phyloP scores from a whole-genome alignment of 208 protist genomes.

The Acanthamoeba culbertsoni region DNA sequence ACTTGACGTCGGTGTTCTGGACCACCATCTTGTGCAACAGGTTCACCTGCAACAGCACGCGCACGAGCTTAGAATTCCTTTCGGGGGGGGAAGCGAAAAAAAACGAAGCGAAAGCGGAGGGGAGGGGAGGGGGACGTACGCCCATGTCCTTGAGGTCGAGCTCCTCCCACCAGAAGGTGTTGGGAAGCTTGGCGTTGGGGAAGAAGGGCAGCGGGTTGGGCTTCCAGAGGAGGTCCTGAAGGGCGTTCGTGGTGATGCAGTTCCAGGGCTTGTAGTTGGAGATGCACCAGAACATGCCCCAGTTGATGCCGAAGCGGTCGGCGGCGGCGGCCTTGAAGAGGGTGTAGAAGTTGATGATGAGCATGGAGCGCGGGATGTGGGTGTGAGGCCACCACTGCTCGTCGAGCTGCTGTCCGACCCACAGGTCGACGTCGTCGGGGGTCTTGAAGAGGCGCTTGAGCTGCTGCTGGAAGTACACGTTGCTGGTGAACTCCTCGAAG shows the following conservation, averaged over 20 bases:
- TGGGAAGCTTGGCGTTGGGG: not conserved
- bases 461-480: not conserved
- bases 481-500: constrained; percentile 30
- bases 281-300: constrained; percentile 8
- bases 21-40: not conserved
- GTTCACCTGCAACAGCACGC: not conserved
- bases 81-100: not conserved
- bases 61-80: no score
- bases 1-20: not conserved
- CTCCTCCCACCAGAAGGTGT: not conserved
- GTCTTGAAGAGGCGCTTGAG: not conserved
- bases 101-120: not conserved
- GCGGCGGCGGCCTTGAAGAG: not conserved
- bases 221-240: constrained; percentile 1
- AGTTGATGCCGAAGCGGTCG: not conserved
- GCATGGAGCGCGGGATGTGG: constrained; percentile 3
- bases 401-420: not conserved
- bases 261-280: constrained; percentile 5
- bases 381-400: not conserved
- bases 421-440: constrained; percentile 2
- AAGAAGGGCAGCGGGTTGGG: not conserved
- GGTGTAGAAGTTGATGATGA: constrained; percentile 11
- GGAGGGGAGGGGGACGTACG: not conserved
- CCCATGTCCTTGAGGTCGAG: not conserved
- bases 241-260: not conserved